phyloP scores from a whole-genome alignment of 2,329 filamentous ascomycete species.

The Calonectria multiphialidica region DNA sequence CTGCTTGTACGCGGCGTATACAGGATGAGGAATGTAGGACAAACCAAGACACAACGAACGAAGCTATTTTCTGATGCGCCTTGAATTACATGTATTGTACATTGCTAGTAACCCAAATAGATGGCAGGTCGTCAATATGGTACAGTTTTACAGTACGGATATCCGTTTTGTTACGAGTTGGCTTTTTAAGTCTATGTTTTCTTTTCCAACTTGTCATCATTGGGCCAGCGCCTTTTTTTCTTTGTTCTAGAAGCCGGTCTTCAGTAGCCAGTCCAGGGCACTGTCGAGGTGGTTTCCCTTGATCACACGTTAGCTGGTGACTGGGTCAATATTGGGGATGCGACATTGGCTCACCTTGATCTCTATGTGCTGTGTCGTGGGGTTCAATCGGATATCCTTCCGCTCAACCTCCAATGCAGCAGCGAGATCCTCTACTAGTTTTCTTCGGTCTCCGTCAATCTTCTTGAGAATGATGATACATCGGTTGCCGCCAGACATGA shows the following conservation, averaged over 20 bases:
- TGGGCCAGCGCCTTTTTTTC: background rate
- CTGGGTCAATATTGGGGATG: no score
- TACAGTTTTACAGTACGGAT: constrained; percentile 40
- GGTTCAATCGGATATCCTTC: constrained; percentile 66
- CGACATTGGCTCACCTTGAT: constrained; percentile 70
- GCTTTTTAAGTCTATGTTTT: background rate
- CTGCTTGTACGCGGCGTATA: constrained; percentile 39
- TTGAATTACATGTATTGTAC: constrained; percentile 47
- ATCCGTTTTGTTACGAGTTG: background rate
- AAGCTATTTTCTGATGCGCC: constrained; percentile 37
- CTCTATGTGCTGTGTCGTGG: constrained; percentile 78
- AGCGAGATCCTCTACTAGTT: constrained; percentile 73
- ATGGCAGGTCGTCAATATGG: constrained; percentile 40
- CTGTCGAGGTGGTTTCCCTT: constrained; percentile 51
- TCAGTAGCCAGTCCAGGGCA: constrained; percentile 48
- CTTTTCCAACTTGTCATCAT: background rate
- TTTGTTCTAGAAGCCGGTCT: constrained; percentile 49
- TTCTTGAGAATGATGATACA: constrained; percentile 82
- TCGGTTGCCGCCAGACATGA: constrained; percentile 81
- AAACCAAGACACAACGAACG: constrained; percentile 42
- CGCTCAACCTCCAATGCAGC: constrained; percentile 67
- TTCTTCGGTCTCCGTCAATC: constrained; percentile 78
- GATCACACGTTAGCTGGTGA: constrained; percentile 12
- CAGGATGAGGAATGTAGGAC: constrained; percentile 39
- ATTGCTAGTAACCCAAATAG: constrained; percentile 36